Conservation (phyloP, 1,284 basidiomycete species). For the Moesziomyces sp. region DNA sequence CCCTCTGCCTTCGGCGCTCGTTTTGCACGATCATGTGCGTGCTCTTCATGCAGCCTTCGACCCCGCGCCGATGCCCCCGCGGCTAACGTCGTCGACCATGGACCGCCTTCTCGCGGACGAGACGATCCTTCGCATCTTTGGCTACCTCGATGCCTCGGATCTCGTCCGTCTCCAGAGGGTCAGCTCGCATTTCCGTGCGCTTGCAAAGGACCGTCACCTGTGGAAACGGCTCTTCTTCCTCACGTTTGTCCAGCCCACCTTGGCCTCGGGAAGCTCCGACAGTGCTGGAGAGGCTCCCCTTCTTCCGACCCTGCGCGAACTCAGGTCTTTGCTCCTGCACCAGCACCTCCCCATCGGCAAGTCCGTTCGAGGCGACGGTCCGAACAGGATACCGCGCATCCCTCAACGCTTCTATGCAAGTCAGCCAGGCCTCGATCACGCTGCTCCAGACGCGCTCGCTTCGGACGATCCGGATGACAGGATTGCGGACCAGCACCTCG, state of each 20-base stretch:
- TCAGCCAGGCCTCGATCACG: too few species aligned
- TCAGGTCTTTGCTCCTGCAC: constrained; percentile 34
- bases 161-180: constrained; percentile 28
- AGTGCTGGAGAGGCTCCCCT: not conserved
- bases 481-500: constrained; percentile 16
- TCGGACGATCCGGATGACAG: not conserved
- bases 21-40: too few species aligned
- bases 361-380: constrained; percentile 17
- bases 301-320: constrained; percentile 36
- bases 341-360: constrained; percentile 24
- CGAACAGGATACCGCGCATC: constrained; percentile 13
- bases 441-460: too few species aligned
- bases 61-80: not conserved
- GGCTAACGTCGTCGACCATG: constrained; percentile 1
- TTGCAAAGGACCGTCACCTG: constrained; percentile 46
- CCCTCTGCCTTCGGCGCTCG: too few species aligned
- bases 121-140: constrained; percentile 26
- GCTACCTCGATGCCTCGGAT: constrained; percentile 26
- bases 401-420: constrained; percentile 20
- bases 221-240: constrained; percentile 43
- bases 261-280: not conserved
- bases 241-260: constrained; percentile 24
- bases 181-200: constrained; percentile 15
- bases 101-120: constrained; percentile 32
- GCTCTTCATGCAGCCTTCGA: not conserved